Conservation (phyloP, 2,329 filamentous ascomycete species). For the Nigrospora osmanthi region DNA sequence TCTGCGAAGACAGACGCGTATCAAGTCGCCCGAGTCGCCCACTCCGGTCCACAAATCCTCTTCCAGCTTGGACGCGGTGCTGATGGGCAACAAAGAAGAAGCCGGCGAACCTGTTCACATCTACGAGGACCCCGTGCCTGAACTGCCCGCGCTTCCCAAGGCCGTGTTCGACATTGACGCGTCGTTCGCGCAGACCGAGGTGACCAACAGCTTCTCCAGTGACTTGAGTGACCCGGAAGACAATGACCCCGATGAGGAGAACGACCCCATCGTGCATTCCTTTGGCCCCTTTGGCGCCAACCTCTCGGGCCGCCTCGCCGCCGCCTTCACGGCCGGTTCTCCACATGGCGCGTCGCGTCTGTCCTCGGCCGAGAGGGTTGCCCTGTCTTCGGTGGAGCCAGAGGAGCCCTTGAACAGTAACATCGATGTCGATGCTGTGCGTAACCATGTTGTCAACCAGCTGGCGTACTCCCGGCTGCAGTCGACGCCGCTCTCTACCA, state of each 20-base stretch:
- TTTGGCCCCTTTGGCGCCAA: constrained; percentile 88
- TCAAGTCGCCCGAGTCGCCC: constrained; percentile 69
- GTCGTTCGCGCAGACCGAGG: constrained; percentile 42
- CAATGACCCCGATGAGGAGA: constrained; percentile 83
- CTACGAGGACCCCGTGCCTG: constrained; percentile 63
- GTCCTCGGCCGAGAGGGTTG: constrained; percentile 12
- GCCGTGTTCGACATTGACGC: constrained; percentile 15
- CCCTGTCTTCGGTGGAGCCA: constrained; percentile 14
- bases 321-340: constrained; percentile 59
- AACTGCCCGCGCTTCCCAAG: constrained; percentile 40
- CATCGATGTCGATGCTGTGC: constrained; percentile 41
- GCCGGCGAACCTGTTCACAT: constrained; percentile 49
- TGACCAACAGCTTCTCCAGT: constrained; percentile 47
- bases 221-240: constrained; percentile 49
- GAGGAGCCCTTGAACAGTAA: constrained; percentile 19
- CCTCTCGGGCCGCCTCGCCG: constrained; percentile 72
- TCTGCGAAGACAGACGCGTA: constrained; percentile 45
- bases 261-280: constrained; percentile 85
- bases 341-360: constrained; percentile 38
- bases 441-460: constrained; percentile 90
- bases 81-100: constrained; percentile 25
- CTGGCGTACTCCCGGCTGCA: constrained; percentile 89
- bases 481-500: constrained; percentile 82
- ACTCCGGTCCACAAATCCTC: constrained; percentile 38
- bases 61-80: constrained; percentile 33